Percentiles rank a stretch among this genome's conserved stretches.
phyloP scores from a whole-genome alignment of 1,284 basidiomycete species.

The Moniliophthora roreri region DNA sequence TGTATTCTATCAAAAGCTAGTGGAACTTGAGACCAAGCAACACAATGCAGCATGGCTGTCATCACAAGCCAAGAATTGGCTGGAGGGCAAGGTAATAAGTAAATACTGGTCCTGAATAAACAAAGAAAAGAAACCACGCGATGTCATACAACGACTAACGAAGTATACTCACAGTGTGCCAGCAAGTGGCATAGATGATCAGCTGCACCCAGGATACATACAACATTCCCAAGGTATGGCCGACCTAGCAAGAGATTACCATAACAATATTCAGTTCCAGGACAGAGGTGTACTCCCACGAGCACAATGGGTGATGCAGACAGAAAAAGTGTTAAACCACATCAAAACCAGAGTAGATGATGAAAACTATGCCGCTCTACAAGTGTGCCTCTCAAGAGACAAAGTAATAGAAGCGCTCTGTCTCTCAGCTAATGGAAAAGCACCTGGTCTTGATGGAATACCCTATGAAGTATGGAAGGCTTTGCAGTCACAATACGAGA shows the following conservation, averaged over 20 bases:
- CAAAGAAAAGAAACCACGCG: slow-evolving; percentile 16
- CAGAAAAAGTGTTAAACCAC: not conserved
- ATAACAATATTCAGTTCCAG: slow-evolving; percentile 15
- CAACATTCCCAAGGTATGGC: slow-evolving; percentile 16
- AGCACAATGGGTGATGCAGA: not conserved
- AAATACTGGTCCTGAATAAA: slow-evolving; percentile 26
- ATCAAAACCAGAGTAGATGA: not conserved
- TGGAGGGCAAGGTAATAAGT: slow-evolving; percentile 24
- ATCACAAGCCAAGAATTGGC: slow-evolving; percentile 9
- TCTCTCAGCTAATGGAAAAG: slow-evolving; percentile 3
- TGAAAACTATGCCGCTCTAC: not conserved
- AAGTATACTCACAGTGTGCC: not conserved
- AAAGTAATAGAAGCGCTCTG: not conserved
- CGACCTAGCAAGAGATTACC: slow-evolving; percentile 16
- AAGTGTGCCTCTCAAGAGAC: not conserved
- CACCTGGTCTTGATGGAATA: slow-evolving; percentile 16
- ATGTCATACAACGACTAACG: slow-evolving; percentile 17
- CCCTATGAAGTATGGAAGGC: slow-evolving; percentile 20
- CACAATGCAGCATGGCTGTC: slow-evolving; percentile 7
- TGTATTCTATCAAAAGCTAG: slow-evolving; percentile 7
- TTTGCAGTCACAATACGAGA: not conserved
- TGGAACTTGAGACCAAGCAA: slow-evolving; percentile 8
- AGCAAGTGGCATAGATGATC: not conserved
- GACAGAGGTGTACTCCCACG: not conserved
- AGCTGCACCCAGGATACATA: not conserved